phyloP scores from a whole-genome alignment of 805 yeast species.

The Wickerhamiella bombiphila region DNA sequence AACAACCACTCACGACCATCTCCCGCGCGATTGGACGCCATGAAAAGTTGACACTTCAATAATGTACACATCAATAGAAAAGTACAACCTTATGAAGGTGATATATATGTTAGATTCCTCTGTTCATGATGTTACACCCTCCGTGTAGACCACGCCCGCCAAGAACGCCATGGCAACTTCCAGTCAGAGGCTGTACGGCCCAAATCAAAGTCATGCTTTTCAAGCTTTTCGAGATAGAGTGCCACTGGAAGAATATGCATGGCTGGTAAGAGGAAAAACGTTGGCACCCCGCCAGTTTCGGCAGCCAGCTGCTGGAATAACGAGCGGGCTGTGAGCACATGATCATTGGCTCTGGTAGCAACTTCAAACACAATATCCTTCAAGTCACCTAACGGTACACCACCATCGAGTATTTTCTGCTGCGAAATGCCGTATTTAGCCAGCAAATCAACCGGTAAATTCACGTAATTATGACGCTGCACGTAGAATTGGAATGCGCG shows the following conservation, averaged over 20 bases:
- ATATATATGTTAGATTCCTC: neutral
- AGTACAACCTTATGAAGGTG: neutral
- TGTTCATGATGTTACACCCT: too few relatives aligned
- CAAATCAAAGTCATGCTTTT: slow-evolving; percentile 51
- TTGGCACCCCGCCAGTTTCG: slow-evolving; percentile 31
- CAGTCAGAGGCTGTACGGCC: slow-evolving; percentile 40
- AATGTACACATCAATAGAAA: too few relatives aligned
- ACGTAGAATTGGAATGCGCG: slow-evolving; percentile 49
- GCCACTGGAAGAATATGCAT: slow-evolving; percentile 54
- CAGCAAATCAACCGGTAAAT: slow-evolving; percentile 51
- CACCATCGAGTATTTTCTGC: slow-evolving; percentile 42
- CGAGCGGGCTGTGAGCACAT: slow-evolving; percentile 50
- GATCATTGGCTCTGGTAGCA: slow-evolving; percentile 69
- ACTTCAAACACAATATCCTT: slow-evolving; percentile 48
- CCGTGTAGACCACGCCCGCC: slow-evolving; percentile 32
- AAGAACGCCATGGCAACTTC: slow-evolving; percentile 50
- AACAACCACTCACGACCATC: too few relatives aligned
- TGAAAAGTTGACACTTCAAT: too few relatives aligned
- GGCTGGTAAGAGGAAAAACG: slow-evolving; percentile 50
- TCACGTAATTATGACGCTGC: slow-evolving; percentile 32
- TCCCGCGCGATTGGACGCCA: too few relatives aligned
- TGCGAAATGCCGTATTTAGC: slow-evolving; percentile 42
- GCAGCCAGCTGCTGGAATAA: slow-evolving; percentile 31
- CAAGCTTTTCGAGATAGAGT: slow-evolving; percentile 45
- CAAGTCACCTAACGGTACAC: slow-evolving; percentile 16